phyloP scores from a whole-genome alignment of 2,329 filamentous ascomycete species.

The Trichoderma koningii region DNA sequence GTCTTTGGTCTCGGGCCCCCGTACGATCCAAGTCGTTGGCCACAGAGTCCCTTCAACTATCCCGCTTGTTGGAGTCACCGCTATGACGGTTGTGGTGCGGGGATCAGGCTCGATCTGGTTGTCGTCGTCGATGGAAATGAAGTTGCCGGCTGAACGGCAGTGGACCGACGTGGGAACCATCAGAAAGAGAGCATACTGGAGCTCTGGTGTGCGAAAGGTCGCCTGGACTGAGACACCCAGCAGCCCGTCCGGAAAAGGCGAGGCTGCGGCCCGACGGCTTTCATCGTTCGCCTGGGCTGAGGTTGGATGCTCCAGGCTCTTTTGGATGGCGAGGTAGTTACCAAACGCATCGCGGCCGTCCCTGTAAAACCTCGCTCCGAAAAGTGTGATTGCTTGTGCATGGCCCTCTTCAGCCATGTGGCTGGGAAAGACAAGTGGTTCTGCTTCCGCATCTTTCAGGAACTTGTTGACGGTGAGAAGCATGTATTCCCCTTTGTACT shows the following conservation, averaged over 20 bases:
- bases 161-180: neutral
- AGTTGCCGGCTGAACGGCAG: neutral
- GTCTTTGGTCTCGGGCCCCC: neutral
- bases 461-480: constrained; percentile 7
- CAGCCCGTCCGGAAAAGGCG: neutral
- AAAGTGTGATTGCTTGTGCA: neutral
- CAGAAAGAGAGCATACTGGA: neutral
- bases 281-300: too few relatives aligned
- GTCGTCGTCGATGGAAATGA: neutral
- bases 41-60: neutral
- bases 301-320: too few relatives aligned
- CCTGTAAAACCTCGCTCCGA: too few relatives aligned
- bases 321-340: neutral
- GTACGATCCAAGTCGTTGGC: neutral
- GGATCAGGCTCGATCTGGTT: neutral
- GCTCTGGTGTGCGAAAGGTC: neutral
- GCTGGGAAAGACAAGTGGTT: neutral
- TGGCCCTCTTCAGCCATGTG: neutral
- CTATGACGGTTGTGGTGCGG: neutral
- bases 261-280: too few relatives aligned
- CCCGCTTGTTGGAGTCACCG: neutral
- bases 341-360: neutral
- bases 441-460: neutral
- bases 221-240: neutral
- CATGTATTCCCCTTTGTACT: neutral